Evolutionary conservation across 2,329 filamentous ascomycete genomes (phyloP).

Genomic region (Decorospora gaudefroyi): DNA sequence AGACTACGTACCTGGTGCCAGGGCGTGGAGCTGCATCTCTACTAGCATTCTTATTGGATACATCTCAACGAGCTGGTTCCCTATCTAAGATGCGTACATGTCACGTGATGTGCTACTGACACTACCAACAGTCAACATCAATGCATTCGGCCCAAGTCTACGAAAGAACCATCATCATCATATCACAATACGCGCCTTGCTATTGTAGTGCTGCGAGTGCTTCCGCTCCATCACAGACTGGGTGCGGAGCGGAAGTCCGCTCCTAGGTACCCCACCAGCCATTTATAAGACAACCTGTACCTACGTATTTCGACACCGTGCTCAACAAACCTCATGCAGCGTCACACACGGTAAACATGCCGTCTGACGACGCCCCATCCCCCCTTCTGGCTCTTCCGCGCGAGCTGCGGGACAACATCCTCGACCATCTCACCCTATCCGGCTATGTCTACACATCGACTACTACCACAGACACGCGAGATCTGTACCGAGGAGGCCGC

Average conservation of each 20-base stretch:
- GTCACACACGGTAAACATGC: not conserved
- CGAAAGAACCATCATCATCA: too few relatives aligned
- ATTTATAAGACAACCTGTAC: not conserved
- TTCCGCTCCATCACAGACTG: not conserved
- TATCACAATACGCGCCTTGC: too few relatives aligned
- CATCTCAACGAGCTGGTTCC: too few relatives aligned
- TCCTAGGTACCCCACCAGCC: not conserved
- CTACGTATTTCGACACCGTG: too few relatives aligned
- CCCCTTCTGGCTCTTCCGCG: constrained; percentile 30
- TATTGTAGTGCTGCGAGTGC: not conserved
- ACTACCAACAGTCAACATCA: too few relatives aligned
- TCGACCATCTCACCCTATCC: constrained; percentile 25
- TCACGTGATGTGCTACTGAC: too few relatives aligned
- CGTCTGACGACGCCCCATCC: not conserved
- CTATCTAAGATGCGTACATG: too few relatives aligned
- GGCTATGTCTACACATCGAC: constrained; percentile 33
- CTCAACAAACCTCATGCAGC: too few relatives aligned
- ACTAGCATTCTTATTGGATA: too few relatives aligned
- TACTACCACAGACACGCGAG: constrained; percentile 13
- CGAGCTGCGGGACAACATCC: constrained; percentile 37
- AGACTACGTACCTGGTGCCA: too few relatives aligned
- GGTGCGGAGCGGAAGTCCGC: constrained; percentile 7
- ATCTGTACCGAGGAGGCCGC: constrained; percentile 15
- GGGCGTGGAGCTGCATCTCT: too few relatives aligned
- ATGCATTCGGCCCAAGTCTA: too few relatives aligned